Evolutionary conservation across 768 basidiomycete species (phyloP).

Genomic region (Pisolithus albus): DNA sequence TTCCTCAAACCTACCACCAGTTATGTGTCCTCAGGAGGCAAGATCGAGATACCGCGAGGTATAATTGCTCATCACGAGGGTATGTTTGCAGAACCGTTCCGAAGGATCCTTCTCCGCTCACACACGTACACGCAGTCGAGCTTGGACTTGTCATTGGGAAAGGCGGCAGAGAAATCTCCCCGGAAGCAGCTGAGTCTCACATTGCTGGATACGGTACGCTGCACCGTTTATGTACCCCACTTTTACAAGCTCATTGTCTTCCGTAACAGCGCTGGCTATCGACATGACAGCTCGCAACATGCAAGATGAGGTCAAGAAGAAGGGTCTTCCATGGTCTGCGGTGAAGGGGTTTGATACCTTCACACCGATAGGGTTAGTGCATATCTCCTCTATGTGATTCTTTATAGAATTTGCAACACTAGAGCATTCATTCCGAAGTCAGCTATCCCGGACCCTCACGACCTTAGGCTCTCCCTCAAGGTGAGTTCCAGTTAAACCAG

Average conservation of each 20-base stretch:
- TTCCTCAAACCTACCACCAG: constrained; percentile 96
- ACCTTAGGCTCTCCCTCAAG: constrained; percentile 72
- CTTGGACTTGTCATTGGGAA: constrained; percentile 96
- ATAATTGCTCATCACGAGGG: constrained; percentile 90
- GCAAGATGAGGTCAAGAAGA: constrained; percentile 88
- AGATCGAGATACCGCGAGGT: constrained; percentile 80
- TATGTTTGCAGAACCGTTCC: constrained; percentile 17
- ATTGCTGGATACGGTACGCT: constrained; percentile 86
- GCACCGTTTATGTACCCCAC: neutral
- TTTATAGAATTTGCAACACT: neutral
- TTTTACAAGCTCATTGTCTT: neutral
- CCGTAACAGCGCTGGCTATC: constrained; percentile 69
- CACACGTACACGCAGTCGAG: constrained; percentile 53
- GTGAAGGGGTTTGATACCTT: constrained; percentile 98
- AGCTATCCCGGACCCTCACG: constrained; percentile 60
- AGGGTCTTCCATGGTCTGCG: constrained; percentile 95
- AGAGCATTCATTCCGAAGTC: constrained; percentile 80
- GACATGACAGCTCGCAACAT: constrained; percentile 97
- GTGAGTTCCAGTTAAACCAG: constrained; percentile 27
- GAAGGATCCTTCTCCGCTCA: neutral
- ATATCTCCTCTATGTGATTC: neutral
- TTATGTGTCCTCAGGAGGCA: constrained; percentile 71
- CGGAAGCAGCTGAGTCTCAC: constrained; percentile 62
- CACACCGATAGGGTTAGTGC: constrained; percentile 74
- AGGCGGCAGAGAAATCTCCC: constrained; percentile 73